Evolutionary conservation across 2,329 filamentous ascomycete species (phyloP).

Genomic region (Endoconidiophora laricicola): DNA sequence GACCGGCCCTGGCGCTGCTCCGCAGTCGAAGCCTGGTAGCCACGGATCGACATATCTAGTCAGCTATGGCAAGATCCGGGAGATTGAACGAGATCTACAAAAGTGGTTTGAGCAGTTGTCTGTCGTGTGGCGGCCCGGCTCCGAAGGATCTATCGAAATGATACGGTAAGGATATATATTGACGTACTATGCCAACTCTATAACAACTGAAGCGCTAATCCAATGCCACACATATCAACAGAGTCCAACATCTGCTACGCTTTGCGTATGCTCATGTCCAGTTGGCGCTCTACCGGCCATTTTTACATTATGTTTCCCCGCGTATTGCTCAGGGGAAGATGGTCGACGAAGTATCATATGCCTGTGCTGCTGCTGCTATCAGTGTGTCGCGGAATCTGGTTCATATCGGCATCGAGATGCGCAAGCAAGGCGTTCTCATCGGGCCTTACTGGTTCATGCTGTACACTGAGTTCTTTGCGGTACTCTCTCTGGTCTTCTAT

Average conservation of each 20-base stretch:
- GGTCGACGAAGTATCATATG: conserved; percentile 63
- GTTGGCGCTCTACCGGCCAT: conserved; percentile 67
- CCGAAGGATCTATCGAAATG: conserved; percentile 57
- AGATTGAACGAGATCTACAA: conserved; percentile 46
- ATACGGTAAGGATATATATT: conserved; percentile 42
- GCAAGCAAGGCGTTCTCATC: conserved; percentile 55
- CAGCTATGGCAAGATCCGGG: conserved; percentile 45
- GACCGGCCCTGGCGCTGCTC: neutral
- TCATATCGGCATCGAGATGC: conserved; percentile 64
- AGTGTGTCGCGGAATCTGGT: conserved; percentile 57
- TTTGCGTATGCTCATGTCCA: conserved; percentile 74
- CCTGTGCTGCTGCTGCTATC: conserved; percentile 47
- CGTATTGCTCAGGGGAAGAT: conserved; percentile 36
- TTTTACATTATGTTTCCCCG: conserved; percentile 66
- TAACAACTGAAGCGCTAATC: neutral
- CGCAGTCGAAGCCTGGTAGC: conserved; percentile 14
- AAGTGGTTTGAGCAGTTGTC: conserved; percentile 54
- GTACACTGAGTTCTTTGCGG: conserved; percentile 69
- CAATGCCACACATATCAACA: conserved; percentile 15
- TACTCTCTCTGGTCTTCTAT: conserved; percentile 64
- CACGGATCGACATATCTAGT: conserved; percentile 40
- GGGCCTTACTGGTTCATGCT: conserved; percentile 79
- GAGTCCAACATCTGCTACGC: conserved; percentile 56
- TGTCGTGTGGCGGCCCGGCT: conserved; percentile 59
- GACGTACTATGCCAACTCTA: neutral